Conservation (phyloP, 805 yeast genomes). For the Metschnikowia rubicola region DNA sequence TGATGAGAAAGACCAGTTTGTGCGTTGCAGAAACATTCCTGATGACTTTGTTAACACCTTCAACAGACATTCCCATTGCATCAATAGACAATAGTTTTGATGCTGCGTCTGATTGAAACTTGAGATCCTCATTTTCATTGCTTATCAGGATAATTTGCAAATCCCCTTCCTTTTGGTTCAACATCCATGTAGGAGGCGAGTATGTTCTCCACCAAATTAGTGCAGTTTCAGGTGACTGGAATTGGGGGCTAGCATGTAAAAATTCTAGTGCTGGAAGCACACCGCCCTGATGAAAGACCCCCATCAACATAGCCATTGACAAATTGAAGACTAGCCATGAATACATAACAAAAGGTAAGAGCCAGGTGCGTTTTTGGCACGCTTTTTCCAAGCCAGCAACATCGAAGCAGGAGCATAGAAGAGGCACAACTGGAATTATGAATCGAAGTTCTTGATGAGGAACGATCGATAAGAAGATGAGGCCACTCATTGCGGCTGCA, state of each 20-base stretch:
- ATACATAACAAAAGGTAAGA: constrained; percentile 24
- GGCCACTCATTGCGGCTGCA: constrained; percentile 59
- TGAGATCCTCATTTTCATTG: constrained; percentile 5
- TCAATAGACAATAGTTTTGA: constrained; percentile 26
- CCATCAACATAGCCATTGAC: constrained; percentile 61
- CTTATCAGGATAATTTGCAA: constrained; percentile 16
- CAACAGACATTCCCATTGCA: constrained; percentile 45
- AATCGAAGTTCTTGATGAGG: constrained; percentile 97
- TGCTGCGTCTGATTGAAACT: not conserved
- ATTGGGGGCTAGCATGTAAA: constrained; percentile 19
- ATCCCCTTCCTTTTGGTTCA: constrained; percentile 30
- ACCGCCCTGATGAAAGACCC: constrained; percentile 88
- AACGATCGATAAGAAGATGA: constrained; percentile 58
- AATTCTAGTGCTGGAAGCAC: constrained; percentile 61
- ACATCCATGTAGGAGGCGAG: constrained; percentile 87
- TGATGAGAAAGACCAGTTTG: constrained; percentile 25
- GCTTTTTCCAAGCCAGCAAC: constrained; percentile 27
- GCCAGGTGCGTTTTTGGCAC: not conserved
- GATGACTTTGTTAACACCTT: constrained; percentile 21
- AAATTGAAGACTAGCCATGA: constrained; percentile 67
- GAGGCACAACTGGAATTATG: constrained; percentile 72
- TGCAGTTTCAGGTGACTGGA: constrained; percentile 1
- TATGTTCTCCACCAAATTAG: constrained; percentile 93
- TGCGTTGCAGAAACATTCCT: constrained; percentile 7
- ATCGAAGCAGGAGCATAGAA: constrained; percentile 57